phyloP scores from a whole-genome alignment of 2,329 filamentous ascomycete genomes.

The Thelonectria discophora region DNA sequence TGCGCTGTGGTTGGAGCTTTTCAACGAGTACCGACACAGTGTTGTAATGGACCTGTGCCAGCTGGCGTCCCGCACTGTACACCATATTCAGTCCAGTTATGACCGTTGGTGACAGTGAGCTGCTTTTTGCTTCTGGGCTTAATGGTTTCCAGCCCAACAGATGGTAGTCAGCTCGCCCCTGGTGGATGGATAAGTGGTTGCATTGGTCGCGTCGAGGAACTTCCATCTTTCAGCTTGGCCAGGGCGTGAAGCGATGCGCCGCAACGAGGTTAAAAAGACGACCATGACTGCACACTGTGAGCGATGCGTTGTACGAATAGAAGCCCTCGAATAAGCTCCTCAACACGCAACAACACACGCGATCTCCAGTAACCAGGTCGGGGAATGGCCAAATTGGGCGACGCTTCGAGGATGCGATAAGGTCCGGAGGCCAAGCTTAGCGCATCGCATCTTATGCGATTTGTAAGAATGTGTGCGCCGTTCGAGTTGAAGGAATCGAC shows the following conservation, averaged over 20 bases:
- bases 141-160: neutral
- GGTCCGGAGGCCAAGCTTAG: conserved; percentile 31
- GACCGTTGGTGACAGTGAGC: conserved; percentile 2
- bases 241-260: neutral
- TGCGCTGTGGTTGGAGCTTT: conserved; percentile 26
- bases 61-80: conserved; percentile 31
- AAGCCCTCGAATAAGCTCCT: neutral
- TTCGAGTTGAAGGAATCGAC: conserved; percentile 8
- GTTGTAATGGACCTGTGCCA: conserved; percentile 19
- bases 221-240: neutral
- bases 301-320: neutral
- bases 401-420: conserved; percentile 30
- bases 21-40: conserved; percentile 38
- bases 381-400: conserved; percentile 28
- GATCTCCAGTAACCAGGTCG: conserved; percentile 24
- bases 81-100: conserved; percentile 6
- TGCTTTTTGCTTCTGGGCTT: conserved; percentile 18
- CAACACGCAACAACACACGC: conserved; percentile 24
- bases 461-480: conserved; percentile 20
- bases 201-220: neutral
- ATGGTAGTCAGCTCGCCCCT: neutral
- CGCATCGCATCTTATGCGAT: conserved; percentile 26
- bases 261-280: neutral
- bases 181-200: neutral
- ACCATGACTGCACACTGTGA: neutral